phyloP scores from a whole-genome alignment of 257 asterid species.

The Euphrasia confusa region DNA sequence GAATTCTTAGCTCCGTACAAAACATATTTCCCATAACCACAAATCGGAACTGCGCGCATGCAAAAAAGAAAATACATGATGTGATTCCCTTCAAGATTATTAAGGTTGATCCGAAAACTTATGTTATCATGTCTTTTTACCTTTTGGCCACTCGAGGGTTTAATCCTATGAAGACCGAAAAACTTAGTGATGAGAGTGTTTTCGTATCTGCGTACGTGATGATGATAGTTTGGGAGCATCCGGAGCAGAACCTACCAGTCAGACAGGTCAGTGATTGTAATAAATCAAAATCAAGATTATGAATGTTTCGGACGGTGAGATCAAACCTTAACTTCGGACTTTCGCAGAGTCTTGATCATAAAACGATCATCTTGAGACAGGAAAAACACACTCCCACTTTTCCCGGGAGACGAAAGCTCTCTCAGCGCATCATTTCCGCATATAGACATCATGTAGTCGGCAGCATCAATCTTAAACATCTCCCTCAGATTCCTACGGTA shows the following conservation, averaged over 20 bases:
- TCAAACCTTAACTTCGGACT: conserved; percentile 94
- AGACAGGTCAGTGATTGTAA: conserved; percentile 18
- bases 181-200: conserved; percentile 91
- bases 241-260: conserved; percentile 71
- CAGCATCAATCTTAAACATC: conserved; percentile 93
- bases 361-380: conserved; percentile 96
- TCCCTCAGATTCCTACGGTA: conserved; percentile 76
- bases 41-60: conserved; percentile 94
- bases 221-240: conserved; percentile 91
- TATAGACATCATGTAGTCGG: conserved; percentile 97
- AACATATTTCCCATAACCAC: conserved; percentile 99
- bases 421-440: conserved; percentile 96
- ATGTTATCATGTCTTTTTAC: conserved; percentile 31
- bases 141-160: conserved; percentile 94
- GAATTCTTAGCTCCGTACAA: conserved; percentile 94
- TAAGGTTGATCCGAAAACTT: too few relatives aligned
- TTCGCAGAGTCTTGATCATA: conserved; percentile 93
- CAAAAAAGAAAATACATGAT: conserved; percentile 23
- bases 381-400: conserved; percentile 97
- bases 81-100: not conserved
- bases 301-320: conserved; percentile 27
- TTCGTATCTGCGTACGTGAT: conserved; percentile 67
- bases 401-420: conserved; percentile 98
- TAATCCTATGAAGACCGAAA: conserved; percentile 97
- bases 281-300: conserved; percentile 7